These are phyloP conservation scores for Komagataella pastoris DNA, from an alignment of 805 yeast genomes.

Conservation along the genomic window DNA sequence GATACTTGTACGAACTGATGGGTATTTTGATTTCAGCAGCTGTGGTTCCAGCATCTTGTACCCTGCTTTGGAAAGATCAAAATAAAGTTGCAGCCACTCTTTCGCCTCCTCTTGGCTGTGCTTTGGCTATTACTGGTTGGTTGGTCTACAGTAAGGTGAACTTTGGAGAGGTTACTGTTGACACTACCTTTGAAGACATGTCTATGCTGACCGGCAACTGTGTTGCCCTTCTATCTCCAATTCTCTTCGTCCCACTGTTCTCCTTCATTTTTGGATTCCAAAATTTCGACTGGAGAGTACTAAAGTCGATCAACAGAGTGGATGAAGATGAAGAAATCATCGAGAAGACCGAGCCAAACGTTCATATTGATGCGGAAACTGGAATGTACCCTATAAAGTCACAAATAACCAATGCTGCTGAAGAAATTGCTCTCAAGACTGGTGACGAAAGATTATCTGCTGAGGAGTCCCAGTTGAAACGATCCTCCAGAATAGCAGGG, in stretches of 20 bases:
- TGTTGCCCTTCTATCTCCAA: constrained; percentile 67
- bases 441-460: constrained; percentile 17
- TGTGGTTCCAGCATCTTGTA: constrained; percentile 63
- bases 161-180: constrained; percentile 29
- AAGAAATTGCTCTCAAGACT: constrained; percentile 12
- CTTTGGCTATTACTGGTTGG: constrained; percentile 64
- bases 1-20: constrained; percentile 78
- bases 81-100: constrained; percentile 55
- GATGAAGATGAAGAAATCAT: constrained; percentile 58
- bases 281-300: constrained; percentile 57
- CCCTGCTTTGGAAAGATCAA: constrained; percentile 50
- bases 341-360: constrained; percentile 16
- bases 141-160: constrained; percentile 31
- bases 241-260: constrained; percentile 50
- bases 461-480: constrained; percentile 38
- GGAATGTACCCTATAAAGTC: constrained; percentile 14
- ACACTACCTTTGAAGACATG: constrained; percentile 62
- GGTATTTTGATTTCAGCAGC: constrained; percentile 84
- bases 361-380: constrained; percentile 9
- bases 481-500: constrained; percentile 50
- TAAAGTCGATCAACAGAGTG: constrained; percentile 49
- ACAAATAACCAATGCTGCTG: constrained; percentile 16
- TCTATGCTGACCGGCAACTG: constrained; percentile 87
- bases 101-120: constrained; percentile 73
- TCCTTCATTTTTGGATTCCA: constrained; percentile 55